Conservation (phyloP, 352 stramenopile species). For the Phytopythium litorale region DNA sequence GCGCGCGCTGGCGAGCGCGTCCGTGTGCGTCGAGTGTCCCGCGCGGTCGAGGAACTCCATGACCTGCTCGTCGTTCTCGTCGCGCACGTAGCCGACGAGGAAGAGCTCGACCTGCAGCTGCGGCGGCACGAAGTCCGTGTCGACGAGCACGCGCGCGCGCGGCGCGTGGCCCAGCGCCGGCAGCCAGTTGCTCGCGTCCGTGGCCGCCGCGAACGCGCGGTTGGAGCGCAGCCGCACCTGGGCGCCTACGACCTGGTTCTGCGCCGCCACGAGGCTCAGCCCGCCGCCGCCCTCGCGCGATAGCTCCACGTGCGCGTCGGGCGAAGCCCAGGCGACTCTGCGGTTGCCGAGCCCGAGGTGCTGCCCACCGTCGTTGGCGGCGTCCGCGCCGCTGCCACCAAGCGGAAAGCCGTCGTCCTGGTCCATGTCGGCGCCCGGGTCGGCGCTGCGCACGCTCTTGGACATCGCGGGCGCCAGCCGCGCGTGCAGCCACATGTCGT, state of each 20-base stretch:
- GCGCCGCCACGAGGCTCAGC: conserved; percentile 33
- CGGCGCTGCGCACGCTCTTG: conserved; percentile 25
- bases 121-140: conserved; percentile 51
- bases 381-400: conserved; percentile 13
- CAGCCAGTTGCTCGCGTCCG: conserved; percentile 58
- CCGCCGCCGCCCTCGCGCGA: conserved; percentile 16
- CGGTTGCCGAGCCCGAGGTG: conserved; percentile 7
- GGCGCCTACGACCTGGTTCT: conserved; percentile 53
- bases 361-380: background rate
- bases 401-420: conserved; percentile 26
- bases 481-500: conserved; percentile 39
- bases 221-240: conserved; percentile 61
- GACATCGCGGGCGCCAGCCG: conserved; percentile 53
- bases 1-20: background rate
- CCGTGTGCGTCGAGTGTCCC: conserved; percentile 21
- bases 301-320: conserved; percentile 22
- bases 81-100: conserved; percentile 53
- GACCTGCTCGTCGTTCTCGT: conserved; percentile 46
- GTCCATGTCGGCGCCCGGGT: conserved; percentile 33
- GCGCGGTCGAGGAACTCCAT: conserved; percentile 59
- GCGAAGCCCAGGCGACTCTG: conserved; percentile 31
- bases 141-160: conserved; percentile 47
- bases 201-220: conserved; percentile 42
- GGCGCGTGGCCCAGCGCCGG: conserved; percentile 48
- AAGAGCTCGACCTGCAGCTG: conserved; percentile 46